These are phyloP conservation scores for Fusarium tuaranense DNA, from an alignment of 2,329 filamentous ascomycete genomes.

Conservation along the genomic window DNA sequence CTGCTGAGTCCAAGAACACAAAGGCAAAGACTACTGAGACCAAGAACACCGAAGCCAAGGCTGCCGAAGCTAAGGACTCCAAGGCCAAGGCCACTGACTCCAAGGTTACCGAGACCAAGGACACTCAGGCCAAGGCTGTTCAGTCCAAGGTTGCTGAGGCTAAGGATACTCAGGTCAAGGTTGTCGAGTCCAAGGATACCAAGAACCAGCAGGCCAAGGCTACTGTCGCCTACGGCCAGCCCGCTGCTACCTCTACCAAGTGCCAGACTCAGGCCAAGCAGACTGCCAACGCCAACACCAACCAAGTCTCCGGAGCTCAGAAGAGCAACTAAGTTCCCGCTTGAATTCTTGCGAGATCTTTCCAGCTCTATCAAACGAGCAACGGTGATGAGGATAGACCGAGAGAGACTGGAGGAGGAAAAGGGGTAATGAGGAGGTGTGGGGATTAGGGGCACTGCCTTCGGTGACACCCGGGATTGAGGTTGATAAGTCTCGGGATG, in stretches of 20 bases:
- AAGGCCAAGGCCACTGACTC: not conserved
- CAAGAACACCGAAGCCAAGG: not conserved
- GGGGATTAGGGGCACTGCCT: not conserved
- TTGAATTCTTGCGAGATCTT: not conserved
- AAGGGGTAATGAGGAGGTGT: not conserved
- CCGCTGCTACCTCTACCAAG: not conserved
- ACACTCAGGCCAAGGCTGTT: not conserved
- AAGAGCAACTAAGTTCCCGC: not conserved
- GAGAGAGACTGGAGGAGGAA: not conserved
- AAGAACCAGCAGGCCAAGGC: not conserved
- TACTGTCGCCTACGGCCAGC: not conserved
- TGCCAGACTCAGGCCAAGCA: not conserved
- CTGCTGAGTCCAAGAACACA: not conserved
- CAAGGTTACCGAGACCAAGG: not conserved
- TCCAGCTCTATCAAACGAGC: not conserved
- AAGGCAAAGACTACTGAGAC: not conserved
- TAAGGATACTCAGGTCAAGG: not conserved
- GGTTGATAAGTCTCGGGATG: not conserved
- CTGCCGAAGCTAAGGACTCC: not conserved
- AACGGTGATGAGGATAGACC: not conserved
- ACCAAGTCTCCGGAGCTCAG: not conserved
- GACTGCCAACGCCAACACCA: constrained; percentile 1
- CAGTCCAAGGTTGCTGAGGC: not conserved
- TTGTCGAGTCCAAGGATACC: not conserved
- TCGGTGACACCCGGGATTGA: not conserved